Percentiles rank a stretch among this genome's conserved stretches.
These are phyloP conservation scores for Chaetomium olivaceum DNA, from an alignment of 2,329 filamentous ascomycete species.

Conservation along the genomic window DNA sequence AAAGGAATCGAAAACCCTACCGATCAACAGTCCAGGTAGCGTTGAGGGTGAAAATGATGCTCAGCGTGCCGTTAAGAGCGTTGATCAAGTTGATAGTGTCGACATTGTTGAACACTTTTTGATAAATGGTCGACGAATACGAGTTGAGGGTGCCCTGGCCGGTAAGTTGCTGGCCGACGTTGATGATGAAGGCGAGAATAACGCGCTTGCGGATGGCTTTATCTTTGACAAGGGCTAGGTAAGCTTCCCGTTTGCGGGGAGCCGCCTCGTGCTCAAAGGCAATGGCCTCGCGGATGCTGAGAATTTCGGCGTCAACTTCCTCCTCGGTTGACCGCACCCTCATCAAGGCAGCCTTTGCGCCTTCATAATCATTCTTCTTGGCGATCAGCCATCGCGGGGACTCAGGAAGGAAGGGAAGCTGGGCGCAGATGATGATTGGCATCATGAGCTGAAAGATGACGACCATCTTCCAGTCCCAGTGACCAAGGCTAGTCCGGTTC, in stretches of 20 bases:
- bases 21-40: conserved; percentile 9
- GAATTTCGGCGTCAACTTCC: conserved; percentile 1
- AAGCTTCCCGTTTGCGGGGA: background rate
- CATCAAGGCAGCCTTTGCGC: background rate
- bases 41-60: conserved; percentile 3
- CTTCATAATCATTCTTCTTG: background rate
- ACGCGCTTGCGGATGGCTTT: conserved; percentile 2
- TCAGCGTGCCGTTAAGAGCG: conserved; percentile 2
- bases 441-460: conserved; percentile 9
- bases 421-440: background rate
- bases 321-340: background rate
- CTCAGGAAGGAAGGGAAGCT: conserved; percentile 1
- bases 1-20: background rate
- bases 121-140: conserved; percentile 9
- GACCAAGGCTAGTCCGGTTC: background rate
- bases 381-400: conserved; percentile 5
- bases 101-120: background rate
- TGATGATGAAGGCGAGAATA: background rate
- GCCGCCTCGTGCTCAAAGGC: conserved; percentile 1
- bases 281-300: conserved; percentile 5
- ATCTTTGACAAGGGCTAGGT: conserved; percentile 2
- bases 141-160: conserved; percentile 8
- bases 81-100: conserved; percentile 10
- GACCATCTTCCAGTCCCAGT: conserved; percentile 16
- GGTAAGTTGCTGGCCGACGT: conserved; percentile 7